Evolutionary conservation across 805 yeast genomes (phyloP).

Genomic region (Cyberlindnera meyerae): DNA sequence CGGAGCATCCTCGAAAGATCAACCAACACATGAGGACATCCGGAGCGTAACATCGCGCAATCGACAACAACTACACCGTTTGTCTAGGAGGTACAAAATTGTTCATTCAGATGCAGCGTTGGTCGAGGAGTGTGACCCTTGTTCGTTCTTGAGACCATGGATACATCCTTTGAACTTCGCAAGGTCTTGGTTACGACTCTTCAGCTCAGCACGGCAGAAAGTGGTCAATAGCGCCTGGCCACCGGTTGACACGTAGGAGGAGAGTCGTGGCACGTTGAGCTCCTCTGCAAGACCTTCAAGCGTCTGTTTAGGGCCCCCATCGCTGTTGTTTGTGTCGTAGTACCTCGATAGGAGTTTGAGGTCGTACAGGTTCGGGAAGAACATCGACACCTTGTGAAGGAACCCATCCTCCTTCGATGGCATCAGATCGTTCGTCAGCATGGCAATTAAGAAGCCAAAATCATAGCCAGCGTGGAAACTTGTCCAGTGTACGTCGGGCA

Average conservation of each 20-base stretch:
- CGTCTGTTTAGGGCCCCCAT: constrained; percentile 34
- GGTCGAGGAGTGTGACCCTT: not conserved
- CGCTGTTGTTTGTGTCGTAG: constrained; percentile 6
- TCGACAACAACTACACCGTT: no score
- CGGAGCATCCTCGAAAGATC: no score
- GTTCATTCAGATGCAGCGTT: no score
- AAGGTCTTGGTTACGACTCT: constrained; percentile 30
- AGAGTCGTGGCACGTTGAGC: constrained; percentile 57
- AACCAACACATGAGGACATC: no score
- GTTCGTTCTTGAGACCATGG: constrained; percentile 42
- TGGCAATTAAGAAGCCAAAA: constrained; percentile 78
- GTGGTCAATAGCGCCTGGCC: constrained; percentile 60
- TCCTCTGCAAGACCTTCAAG: constrained; percentile 68
- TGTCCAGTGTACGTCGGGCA: constrained; percentile 69
- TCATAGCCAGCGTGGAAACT: constrained; percentile 95
- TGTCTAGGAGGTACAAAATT: no score
- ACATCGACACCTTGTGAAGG: constrained; percentile 59
- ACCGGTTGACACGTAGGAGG: constrained; percentile 51
- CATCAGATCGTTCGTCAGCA: constrained; percentile 68
- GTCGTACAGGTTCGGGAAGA: constrained; percentile 81
- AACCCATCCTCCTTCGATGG: constrained; percentile 81
- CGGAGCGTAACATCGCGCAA: no score
- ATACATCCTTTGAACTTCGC: constrained; percentile 43
- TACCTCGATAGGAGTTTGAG: constrained; percentile 51
- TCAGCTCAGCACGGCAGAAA: constrained; percentile 56